Conservation (phyloP, 2,329 filamentous ascomycete genomes). For the Fusarium sp. region DNA sequence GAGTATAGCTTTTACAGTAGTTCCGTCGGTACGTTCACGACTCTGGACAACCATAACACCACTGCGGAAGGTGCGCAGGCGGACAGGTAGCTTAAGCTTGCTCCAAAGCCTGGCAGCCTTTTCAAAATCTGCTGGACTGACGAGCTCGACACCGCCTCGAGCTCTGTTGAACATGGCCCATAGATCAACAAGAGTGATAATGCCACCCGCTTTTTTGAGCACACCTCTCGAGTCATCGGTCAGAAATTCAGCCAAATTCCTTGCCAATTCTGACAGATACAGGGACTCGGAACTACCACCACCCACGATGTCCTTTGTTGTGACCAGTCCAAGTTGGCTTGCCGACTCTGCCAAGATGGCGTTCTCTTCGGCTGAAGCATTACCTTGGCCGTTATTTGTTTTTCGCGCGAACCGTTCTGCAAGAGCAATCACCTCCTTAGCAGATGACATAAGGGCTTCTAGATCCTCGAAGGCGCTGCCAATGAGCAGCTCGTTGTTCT, state of each 20-base stretch:
- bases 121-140: slow-evolving; percentile 91
- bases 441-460: slow-evolving; percentile 96
- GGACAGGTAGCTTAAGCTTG: slow-evolving; percentile 84
- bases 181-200: slow-evolving; percentile 88
- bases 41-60: slow-evolving; percentile 95
- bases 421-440: slow-evolving; percentile 93
- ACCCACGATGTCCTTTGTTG: slow-evolving; percentile 94
- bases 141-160: slow-evolving; percentile 91
- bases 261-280: slow-evolving; percentile 87
- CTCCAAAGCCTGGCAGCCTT: slow-evolving; percentile 92
- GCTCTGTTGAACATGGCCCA: slow-evolving; percentile 97
- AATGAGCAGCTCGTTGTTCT: slow-evolving; percentile 93
- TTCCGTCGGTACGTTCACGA: slow-evolving; percentile 88
- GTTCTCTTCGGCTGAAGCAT: slow-evolving; percentile 75
- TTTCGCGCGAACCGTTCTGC: slow-evolving; percentile 88
- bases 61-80: slow-evolving; percentile 88
- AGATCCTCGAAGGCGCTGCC: slow-evolving; percentile 95
- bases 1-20: slow-evolving; percentile 81
- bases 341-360: slow-evolving; percentile 81
- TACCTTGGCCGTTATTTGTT: slow-evolving; percentile 67
- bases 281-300: slow-evolving; percentile 80
- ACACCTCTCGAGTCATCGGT: slow-evolving; percentile 86
- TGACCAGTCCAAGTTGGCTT: slow-evolving; percentile 86
- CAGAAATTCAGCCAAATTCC: slow-evolving; percentile 88
- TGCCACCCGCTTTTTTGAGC: slow-evolving; percentile 82